These are phyloP conservation scores for Sedum album DNA, from an alignment of 164 flowering plant species.

Conservation along the genomic window DNA sequence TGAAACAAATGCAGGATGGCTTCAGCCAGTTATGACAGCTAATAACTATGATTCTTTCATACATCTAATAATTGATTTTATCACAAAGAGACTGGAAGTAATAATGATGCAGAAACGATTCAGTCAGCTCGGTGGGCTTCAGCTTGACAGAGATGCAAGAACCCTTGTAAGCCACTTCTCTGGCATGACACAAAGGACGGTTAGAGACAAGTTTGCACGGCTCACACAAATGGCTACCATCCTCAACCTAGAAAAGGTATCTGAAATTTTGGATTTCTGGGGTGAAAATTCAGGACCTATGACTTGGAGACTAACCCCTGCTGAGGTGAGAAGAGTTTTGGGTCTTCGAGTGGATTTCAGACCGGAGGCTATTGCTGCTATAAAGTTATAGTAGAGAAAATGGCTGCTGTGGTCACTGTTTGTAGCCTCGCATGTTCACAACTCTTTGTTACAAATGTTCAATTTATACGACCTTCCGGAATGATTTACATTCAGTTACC, in stretches of 20 bases:
- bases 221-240: slow-evolving; percentile 96
- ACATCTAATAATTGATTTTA: slow-evolving; percentile 73
- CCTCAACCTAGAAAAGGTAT: slow-evolving; percentile 89
- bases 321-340: slow-evolving; percentile 89
- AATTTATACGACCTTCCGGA: neutral
- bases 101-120: slow-evolving; percentile 97
- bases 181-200: slow-evolving; percentile 86
- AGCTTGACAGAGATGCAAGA: slow-evolving; percentile 81
- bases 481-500: neutral
- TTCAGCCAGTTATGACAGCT: slow-evolving; percentile 66
- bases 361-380: slow-evolving; percentile 83
- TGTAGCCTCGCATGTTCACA: neutral
- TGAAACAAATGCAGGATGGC: slow-evolving; percentile 79
- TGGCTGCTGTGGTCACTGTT: neutral
- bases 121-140: slow-evolving; percentile 91
- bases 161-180: slow-evolving; percentile 89
- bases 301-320: slow-evolving; percentile 98
- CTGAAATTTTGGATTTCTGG: slow-evolving; percentile 98
- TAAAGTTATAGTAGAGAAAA: slow-evolving; percentile 39
- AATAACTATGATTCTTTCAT: slow-evolving; percentile 70
- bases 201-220: slow-evolving; percentile 92
- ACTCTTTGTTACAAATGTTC: neutral
- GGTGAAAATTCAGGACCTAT: slow-evolving; percentile 97
- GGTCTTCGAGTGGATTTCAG: slow-evolving; percentile 85
- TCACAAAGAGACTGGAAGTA: slow-evolving; percentile 88